Conservation (phyloP, 1,284 basidiomycete species). For the Sanghuangporus weigelae region DNA sequence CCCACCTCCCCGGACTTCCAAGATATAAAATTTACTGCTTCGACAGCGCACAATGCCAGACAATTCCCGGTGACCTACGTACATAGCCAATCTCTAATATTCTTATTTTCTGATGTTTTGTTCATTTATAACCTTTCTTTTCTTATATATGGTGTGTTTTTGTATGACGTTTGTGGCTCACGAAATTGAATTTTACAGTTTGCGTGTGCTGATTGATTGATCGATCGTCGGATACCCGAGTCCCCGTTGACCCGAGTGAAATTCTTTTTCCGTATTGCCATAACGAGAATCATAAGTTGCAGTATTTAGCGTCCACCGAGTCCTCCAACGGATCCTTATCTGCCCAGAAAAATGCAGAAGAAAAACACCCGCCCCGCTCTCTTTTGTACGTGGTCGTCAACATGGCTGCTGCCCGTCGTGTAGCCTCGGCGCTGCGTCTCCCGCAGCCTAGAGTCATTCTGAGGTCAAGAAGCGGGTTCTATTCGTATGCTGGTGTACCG, state of each 20-base stretch:
- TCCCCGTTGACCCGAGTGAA: not conserved
- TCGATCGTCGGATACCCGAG: not conserved
- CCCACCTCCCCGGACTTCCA: no score
- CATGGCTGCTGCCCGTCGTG: conserved; percentile 13
- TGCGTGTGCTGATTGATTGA: not conserved
- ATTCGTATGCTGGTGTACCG: not conserved
- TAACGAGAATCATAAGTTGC: not conserved
- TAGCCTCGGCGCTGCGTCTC: conserved; percentile 1
- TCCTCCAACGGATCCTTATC: not conserved
- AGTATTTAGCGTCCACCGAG: conserved; percentile 4
- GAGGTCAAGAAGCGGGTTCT: not conserved
- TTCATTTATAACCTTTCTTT: no score
- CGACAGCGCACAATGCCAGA: no score
- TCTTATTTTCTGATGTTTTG: not conserved
- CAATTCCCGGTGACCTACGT: no score
- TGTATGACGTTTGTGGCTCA: no score
- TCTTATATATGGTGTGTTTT: no score
- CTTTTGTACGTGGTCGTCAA: not conserved
- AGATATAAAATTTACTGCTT: no score
- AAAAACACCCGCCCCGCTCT: not conserved
- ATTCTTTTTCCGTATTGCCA: conserved; percentile 6
- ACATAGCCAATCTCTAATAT: not conserved
- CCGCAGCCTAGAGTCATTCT: not conserved
- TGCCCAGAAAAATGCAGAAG: not conserved
- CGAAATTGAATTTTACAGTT: not conserved